Conservation (phyloP, 331 rosid species). For the Rhamnella rubrinervis region DNA sequence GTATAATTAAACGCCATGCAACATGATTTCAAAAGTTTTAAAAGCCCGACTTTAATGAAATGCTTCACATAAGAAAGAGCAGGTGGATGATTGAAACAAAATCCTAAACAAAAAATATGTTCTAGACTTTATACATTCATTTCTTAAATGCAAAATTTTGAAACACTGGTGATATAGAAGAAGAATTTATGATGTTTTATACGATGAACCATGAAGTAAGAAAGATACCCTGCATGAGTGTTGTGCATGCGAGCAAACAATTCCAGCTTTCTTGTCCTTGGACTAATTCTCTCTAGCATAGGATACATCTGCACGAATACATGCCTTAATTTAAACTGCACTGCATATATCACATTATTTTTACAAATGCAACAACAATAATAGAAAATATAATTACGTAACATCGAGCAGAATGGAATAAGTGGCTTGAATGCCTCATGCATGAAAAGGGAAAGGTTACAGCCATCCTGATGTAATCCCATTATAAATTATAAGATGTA, state of each 20-base stretch:
- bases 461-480: neutral
- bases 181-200: neutral
- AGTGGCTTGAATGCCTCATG: neutral
- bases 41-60: too few species aligned
- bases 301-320: slow-evolving; percentile 78
- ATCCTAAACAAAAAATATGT: too few species aligned
- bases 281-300: slow-evolving; percentile 95
- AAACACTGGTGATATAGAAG: neutral
- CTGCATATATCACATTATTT: neutral
- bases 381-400: neutral
- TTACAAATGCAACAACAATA: neutral
- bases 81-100: too few species aligned
- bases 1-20: too few species aligned
- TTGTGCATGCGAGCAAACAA: slow-evolving; percentile 99
- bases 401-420: neutral
- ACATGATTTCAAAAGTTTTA: too few species aligned
- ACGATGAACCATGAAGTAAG: neutral
- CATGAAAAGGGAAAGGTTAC: neutral
- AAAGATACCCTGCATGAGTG: slow-evolving; percentile 91
- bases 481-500: neutral
- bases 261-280: slow-evolving; percentile 94
- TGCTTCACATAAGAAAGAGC: too few species aligned
- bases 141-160: too few species aligned
- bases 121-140: too few species aligned
- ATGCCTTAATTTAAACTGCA: slow-evolving; percentile 6